Percentiles rank a stretch among this genome's conserved stretches.
Conservation (phyloP, 805 yeast species). For the Ogataea ramenticola region DNA sequence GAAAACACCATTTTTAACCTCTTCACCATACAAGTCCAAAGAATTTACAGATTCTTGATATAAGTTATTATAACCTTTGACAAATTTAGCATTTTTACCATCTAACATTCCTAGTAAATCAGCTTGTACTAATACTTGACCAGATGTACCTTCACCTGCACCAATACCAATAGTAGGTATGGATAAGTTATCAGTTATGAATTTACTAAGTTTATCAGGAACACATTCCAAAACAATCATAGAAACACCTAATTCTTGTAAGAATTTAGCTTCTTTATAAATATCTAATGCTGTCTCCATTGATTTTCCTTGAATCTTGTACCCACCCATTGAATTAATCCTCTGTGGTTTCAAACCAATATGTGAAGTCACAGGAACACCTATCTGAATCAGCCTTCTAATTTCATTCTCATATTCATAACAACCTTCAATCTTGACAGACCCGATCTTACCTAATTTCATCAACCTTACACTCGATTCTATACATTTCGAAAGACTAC, state of each 20-base stretch:
- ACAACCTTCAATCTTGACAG: conserved; percentile 84
- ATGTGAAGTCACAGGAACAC: conserved; percentile 89
- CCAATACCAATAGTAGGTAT: conserved; percentile 95
- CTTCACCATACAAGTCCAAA: conserved; percentile 45
- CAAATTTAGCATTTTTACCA: conserved; percentile 59
- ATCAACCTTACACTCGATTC: conserved; percentile 49
- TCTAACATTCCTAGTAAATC: conserved; percentile 77
- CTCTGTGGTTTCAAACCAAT: conserved; percentile 91
- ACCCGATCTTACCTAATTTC: conserved; percentile 53
- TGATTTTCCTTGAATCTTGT: conserved; percentile 72
- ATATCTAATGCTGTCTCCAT: conserved; percentile 49
- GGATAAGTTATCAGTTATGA: conserved; percentile 49
- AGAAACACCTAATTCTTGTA: conserved; percentile 75
- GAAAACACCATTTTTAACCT: conserved; percentile 47
- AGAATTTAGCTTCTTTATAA: conserved; percentile 56
- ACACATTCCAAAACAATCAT: conserved; percentile 77
- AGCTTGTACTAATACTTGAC: conserved; percentile 84
- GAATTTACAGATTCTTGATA: conserved; percentile 43
- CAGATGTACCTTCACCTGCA: conserved; percentile 78
- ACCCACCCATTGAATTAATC: conserved; percentile 74
- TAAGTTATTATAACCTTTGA: conserved; percentile 57
- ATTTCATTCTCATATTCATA: conserved; percentile 49
- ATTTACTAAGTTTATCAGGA: conserved; percentile 63
- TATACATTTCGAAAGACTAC: conserved; percentile 54
- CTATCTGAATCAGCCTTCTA: conserved; percentile 48